Percentiles rank a stretch among this genome's conserved stretches.
phyloP scores from a whole-genome alignment of 2,329 filamentous ascomycete genomes.

The Hymenoscyphus scutula region DNA sequence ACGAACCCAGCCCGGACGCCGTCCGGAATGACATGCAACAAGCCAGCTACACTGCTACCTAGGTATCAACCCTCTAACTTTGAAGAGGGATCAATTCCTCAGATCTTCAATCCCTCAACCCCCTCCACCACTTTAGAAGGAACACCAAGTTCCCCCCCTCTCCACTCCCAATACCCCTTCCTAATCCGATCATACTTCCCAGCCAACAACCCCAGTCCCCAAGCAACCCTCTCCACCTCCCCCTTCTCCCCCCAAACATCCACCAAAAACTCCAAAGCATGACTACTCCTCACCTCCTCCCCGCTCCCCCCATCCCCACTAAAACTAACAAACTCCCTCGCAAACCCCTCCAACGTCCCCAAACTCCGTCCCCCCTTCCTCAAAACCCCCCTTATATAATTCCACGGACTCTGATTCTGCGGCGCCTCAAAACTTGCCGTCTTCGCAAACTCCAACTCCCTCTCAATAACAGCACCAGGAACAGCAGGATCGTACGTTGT shows the following conservation, averaged over 20 bases:
- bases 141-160: slow-evolving; percentile 39
- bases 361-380: slow-evolving; percentile 59
- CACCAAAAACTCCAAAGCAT: slow-evolving; percentile 69
- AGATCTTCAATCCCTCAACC: slow-evolving; percentile 8
- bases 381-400: slow-evolving; percentile 78
- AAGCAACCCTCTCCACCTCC: slow-evolving; percentile 60
- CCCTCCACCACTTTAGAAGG: not conserved
- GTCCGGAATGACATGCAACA: too few relatives aligned
- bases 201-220: slow-evolving; percentile 70
- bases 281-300: slow-evolving; percentile 58
- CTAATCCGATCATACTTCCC: slow-evolving; percentile 89
- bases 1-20: too few relatives aligned
- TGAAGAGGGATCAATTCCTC: too few relatives aligned
- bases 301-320: slow-evolving; percentile 41
- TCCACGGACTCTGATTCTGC: slow-evolving; percentile 94
- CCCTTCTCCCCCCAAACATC: slow-evolving; percentile 59
- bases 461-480: slow-evolving; percentile 62
- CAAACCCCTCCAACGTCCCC: slow-evolving; percentile 47
- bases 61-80: too few relatives aligned
- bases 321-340: slow-evolving; percentile 50
- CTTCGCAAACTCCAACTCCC: slow-evolving; percentile 74
- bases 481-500: slow-evolving; percentile 55
- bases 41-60: too few relatives aligned
- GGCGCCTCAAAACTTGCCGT: slow-evolving; percentile 74
- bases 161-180: slow-evolving; percentile 89